Evolutionary conservation across 2,329 filamentous ascomycete species (phyloP), one percentile per base, ranked within the genome.

Genomic region (Colletotrichum somersetense): DNA sequence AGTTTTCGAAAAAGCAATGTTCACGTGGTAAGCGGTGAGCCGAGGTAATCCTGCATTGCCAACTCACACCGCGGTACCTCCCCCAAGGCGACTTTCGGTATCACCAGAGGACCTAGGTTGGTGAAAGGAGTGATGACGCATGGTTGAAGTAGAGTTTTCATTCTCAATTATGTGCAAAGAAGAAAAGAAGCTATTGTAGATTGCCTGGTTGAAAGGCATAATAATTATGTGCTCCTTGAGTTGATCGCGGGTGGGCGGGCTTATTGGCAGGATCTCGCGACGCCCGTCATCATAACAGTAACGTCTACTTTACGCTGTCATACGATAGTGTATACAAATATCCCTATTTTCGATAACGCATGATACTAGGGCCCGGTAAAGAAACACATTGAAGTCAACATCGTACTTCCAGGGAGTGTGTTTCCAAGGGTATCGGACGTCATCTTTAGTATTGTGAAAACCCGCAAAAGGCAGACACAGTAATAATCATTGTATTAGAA

Each of bases 1-100:
- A 26, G 68, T 71, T 71, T 71, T 64, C 68, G 67, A 42, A 67
- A 71, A 71, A 71, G 68, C 68, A 71, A 67, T 50, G 38, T 56
- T n/a, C 50, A 40, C 68, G 56, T 52, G 56, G 50, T 30, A 3
- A 38, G 53, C 18, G 33, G 4, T 8, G 48, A 63, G n/a, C 40
- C 11, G n/a, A 30, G 23, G 20, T 18, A 14, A 26, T 53, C 42
- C 42, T 8, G 20, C 42, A 52, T 53, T 52, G 35, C 67, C 38
- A 59, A 40, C 48, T 30, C 48, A 26, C 33, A 35, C n/a, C 33
- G 5, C 4, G 18, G 18, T 38, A 42, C 33, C 53, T 40, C 20
- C 14, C 35, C 12, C n/a, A 26, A 33, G 35, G n/a, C 11, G 20
- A 23, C 46, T 44, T 18, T 44, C 7, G 16, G 6, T 20, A 44